These are phyloP conservation scores for Dittrichia graveolens DNA, from an alignment of 129 eudicot species.

Conservation along the genomic window DNA sequence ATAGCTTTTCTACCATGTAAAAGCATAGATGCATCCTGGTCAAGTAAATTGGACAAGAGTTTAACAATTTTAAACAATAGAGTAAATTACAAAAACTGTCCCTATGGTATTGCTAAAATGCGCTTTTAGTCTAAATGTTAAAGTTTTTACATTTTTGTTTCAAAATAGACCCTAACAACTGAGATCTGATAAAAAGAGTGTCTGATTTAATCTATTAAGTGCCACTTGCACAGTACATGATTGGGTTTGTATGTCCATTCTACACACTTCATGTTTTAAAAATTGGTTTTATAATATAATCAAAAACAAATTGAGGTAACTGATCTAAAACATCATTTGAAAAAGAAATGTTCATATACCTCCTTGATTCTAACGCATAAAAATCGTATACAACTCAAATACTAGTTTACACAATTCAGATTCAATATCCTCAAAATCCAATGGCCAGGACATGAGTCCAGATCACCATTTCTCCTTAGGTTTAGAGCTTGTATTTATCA, in stretches of 20 bases:
- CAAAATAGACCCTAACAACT: constrained; percentile 1
- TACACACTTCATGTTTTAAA: constrained; percentile 1
- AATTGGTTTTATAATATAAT: background rate
- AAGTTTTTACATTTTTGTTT: constrained; percentile 2
- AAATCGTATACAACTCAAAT: background rate
- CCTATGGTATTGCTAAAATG: background rate
- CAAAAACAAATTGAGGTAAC: background rate
- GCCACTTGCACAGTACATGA: background rate
- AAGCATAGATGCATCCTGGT: constrained; percentile 4
- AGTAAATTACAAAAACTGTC: background rate
- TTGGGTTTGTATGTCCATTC: background rate
- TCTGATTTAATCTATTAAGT: background rate
- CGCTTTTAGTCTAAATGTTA: background rate
- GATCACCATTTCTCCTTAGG: background rate
- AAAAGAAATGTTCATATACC: background rate
- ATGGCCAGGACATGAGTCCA: background rate
- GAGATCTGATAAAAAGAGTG: too few relatives aligned
- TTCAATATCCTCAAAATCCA: constrained; percentile 6
- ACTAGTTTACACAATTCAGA: background rate
- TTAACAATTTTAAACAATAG: background rate
- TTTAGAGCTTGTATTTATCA: background rate
- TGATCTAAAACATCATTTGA: background rate
- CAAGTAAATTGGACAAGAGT: constrained; percentile 1
- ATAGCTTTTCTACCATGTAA: constrained; percentile 11
- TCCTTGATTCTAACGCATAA: background rate